Evolutionary conservation across 805 yeast genomes (phyloP), one percentile per base, ranked within the genome.

Genomic region (Wickerhamiella spandovensis): DNA sequence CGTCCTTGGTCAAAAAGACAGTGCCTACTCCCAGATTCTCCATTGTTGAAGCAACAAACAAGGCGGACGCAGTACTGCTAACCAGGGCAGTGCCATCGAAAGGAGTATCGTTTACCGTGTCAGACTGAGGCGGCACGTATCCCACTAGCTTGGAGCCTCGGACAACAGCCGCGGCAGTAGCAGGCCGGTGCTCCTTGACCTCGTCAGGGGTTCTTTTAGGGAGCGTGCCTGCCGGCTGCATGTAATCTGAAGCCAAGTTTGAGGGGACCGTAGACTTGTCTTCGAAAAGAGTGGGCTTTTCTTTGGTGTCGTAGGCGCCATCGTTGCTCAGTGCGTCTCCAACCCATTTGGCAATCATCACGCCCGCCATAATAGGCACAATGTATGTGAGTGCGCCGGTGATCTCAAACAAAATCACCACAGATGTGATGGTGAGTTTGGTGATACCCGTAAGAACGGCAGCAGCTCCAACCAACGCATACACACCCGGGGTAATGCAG

Each of bases 401-500:
- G 39, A 86, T 67, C 63, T 86, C 95, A 63, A 84, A 83, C 54
- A 85, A 71, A 23, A 87, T 77, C 6, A 86, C 89, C 17, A 85
- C 95, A 7, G 82, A 80, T 43, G 87, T 76, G 54, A 85, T 81
- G 3, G 89, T 84, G 67, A 86, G 75, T 55, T 85, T 78, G 2
- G 95, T 84, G 15, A 82, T 78, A 4, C 95, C 94, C 0, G 92
- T 78, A 56, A 85, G 70, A 50, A 84, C 82, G 0, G 95, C 74
- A 0, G 88, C 95, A 0, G 95, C 87, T 0, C 95, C 95, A 21
- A 87, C 85, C 9, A 86, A 82, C 0, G 95, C 95, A 61, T 86
- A 87, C 0, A 89, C 85, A 0, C 92, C 89, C 0, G 94, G 94
- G 1, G 88, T 82, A 9, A 86, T 79, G 57, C 92, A 79, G 51